Base-by-base conservation (phyloP, 257 asterid species). In the Lithospermum erythrorhizon region DNA sequence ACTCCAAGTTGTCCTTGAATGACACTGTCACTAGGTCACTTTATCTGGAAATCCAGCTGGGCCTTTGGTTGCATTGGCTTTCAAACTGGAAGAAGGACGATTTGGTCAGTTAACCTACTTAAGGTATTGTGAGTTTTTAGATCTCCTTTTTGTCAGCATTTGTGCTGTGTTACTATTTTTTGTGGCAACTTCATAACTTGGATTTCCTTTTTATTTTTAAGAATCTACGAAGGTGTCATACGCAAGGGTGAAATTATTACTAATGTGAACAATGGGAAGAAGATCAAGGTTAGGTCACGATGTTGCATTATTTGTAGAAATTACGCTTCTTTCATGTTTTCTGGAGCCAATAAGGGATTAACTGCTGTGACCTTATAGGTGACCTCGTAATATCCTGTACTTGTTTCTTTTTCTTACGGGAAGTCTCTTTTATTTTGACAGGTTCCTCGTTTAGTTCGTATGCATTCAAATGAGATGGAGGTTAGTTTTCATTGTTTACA, bases 401-500 rank as follows among this genome's bases (percentile, higher is more conserved):
- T 9, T 19, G 49, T 41, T 15, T 29, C 8, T 60, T 17, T 54
- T 37, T 21, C 15, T 53, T 53, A 18, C 3, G 6, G 56, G 21
- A 60, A 61, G 65, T 66, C 56, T 13, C 8, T 22, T 58, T 66
- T 53, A 64, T 59, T 67, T 65, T 70, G 66, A 59, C 76, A 93
- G 99, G 83, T 93, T 70, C 99, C 99, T 68, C 99, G 99, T 57
- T 68, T 93, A 86, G 96, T 93, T 52, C 89, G 95, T 64, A 79
- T 93, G 97, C 99, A 93, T 83, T 82, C 99, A 64, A 82, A 89
- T 79, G 97, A 93, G 66, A 86, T 84, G 97, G 99, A 93, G 99
- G 99, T 93, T 73, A 64, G 95, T 72, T 25, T 24, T 41, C 18
- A 8, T 41, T 11, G 49, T 41, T 41, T 14, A 41, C 17, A 11